Percentiles rank a stretch among this genome's conserved stretches.
phyloP scores from a whole-genome alignment of 2,329 filamentous ascomycete species.

The Cryphonectria radicalis region DNA sequence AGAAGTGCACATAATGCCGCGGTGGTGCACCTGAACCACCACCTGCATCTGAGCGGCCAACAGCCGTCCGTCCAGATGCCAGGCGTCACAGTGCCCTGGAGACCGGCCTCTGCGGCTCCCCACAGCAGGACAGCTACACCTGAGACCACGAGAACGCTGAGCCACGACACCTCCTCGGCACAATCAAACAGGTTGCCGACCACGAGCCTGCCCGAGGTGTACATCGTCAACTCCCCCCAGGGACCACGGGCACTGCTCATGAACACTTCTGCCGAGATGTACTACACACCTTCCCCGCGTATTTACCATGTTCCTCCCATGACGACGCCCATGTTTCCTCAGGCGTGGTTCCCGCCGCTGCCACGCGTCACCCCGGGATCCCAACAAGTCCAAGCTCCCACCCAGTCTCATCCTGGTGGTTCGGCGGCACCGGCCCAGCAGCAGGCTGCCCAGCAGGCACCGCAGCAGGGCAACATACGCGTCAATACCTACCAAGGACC shows the following conservation, averaged over 20 bases:
- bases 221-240: slow-evolving; percentile 63
- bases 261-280: slow-evolving; percentile 55
- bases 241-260: slow-evolving; percentile 63
- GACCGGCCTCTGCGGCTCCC: slow-evolving; percentile 42
- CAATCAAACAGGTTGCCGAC: slow-evolving; percentile 30
- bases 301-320: not conserved
- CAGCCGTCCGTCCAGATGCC: slow-evolving; percentile 39
- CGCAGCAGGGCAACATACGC: slow-evolving; percentile 24
- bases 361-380: slow-evolving; percentile 32
- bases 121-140: slow-evolving; percentile 54
- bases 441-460: slow-evolving; percentile 17
- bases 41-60: slow-evolving; percentile 41
- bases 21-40: slow-evolving; percentile 44
- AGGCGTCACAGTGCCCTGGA: slow-evolving; percentile 48
- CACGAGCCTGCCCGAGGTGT: slow-evolving; percentile 53
- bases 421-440: slow-evolving; percentile 10
- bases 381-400: slow-evolving; percentile 30
- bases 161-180: slow-evolving; percentile 36
- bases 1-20: slow-evolving; percentile 54
- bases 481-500: slow-evolving; percentile 18
- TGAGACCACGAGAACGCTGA: slow-evolving; percentile 44
- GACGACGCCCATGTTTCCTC: slow-evolving; percentile 24
- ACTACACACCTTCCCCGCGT: slow-evolving; percentile 45
- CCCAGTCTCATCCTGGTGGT: slow-evolving; percentile 26
- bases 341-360: slow-evolving; percentile 33